These are phyloP conservation scores for Rhizomucor miehei DNA, from an alignment of 371 early-diverging fungal genomes.

Conservation along the genomic window DNA sequence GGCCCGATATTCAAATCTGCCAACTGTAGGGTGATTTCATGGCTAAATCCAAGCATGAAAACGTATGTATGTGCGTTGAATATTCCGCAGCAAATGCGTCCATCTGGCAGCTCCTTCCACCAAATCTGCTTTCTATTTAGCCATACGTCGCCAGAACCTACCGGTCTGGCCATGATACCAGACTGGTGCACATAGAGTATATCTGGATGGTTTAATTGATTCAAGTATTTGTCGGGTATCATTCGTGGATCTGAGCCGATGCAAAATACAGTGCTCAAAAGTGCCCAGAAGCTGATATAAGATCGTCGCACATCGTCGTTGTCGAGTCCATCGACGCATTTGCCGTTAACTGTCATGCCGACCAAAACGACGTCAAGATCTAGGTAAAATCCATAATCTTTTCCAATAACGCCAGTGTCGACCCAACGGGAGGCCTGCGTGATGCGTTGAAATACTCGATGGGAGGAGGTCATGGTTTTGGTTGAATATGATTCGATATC, in stretches of 20 bases:
- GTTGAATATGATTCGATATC: slow-evolving; percentile 35
- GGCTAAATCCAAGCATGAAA: slow-evolving; percentile 19
- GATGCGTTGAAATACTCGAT: slow-evolving; percentile 28
- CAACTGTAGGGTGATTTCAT: slow-evolving; percentile 14
- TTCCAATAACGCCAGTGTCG: slow-evolving; percentile 14
- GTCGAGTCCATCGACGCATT: slow-evolving; percentile 33
- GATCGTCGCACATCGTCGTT: slow-evolving; percentile 27
- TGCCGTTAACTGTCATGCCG: slow-evolving; percentile 28
- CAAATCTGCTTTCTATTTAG: slow-evolving; percentile 27
- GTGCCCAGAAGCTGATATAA: slow-evolving; percentile 34
- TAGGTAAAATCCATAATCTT: slow-evolving; percentile 20
- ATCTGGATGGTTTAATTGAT: slow-evolving; percentile 24
- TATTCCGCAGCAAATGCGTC: slow-evolving; percentile 21
- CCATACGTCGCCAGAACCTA: slow-evolving; percentile 21
- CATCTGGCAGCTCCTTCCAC: slow-evolving; percentile 27
- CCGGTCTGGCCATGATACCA: slow-evolving; percentile 25
- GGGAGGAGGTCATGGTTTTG: slow-evolving; percentile 23
- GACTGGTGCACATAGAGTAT: slow-evolving; percentile 24
- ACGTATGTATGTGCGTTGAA: slow-evolving; percentile 28
- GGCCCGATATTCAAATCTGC: slow-evolving; percentile 11
- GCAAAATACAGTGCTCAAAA: slow-evolving; percentile 34
- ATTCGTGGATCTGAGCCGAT: slow-evolving; percentile 33
- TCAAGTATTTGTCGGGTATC: slow-evolving; percentile 30
- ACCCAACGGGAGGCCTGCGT: slow-evolving; percentile 23
- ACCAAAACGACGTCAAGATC: slow-evolving; percentile 32